These are phyloP conservation scores for Canavalia ensiformis DNA, from an alignment of 306 rosid species.

Conservation along the genomic window DNA sequence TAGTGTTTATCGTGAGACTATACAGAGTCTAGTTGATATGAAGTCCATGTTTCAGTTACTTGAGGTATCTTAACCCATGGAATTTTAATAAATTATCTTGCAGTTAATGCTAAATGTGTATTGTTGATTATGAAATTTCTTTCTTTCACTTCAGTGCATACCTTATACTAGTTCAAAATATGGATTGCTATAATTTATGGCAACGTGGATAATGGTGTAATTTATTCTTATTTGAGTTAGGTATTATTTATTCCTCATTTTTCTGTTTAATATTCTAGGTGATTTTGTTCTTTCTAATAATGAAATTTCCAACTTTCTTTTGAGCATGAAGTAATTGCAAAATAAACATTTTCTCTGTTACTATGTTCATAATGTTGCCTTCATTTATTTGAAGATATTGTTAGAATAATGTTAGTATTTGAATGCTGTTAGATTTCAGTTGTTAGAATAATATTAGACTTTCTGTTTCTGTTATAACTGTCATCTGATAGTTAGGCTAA, in stretches of 20 bases:
- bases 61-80: constrained; percentile 70
- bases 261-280: neutral
- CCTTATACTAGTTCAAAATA: constrained; percentile 8
- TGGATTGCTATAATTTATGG: constrained; percentile 14
- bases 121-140: constrained; percentile 34
- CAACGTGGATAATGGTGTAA: constrained; percentile 7
- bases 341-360: constrained; percentile 6
- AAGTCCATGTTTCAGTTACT: constrained; percentile 96
- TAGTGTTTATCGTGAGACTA: constrained; percentile 96
- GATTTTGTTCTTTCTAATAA: constrained; percentile 22
- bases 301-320: constrained; percentile 16
- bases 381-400: constrained; percentile 15
- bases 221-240: constrained; percentile 27
- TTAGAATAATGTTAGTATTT: no score
- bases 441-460: no score
- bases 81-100: constrained; percentile 40
- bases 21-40: constrained; percentile 98
- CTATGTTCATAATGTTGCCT: neutral
- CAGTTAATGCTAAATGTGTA: constrained; percentile 2
- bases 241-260: constrained; percentile 10
- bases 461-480: no score
- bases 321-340: constrained; percentile 10
- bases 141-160: constrained; percentile 19
- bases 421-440: no score
- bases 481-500: no score